A percentile compares a stretch with the other conserved stretches of the same genome.
phyloP scores from a whole-genome alignment of 2,329 filamentous ascomycete species.

The Endoconidiophora laricicola region DNA sequence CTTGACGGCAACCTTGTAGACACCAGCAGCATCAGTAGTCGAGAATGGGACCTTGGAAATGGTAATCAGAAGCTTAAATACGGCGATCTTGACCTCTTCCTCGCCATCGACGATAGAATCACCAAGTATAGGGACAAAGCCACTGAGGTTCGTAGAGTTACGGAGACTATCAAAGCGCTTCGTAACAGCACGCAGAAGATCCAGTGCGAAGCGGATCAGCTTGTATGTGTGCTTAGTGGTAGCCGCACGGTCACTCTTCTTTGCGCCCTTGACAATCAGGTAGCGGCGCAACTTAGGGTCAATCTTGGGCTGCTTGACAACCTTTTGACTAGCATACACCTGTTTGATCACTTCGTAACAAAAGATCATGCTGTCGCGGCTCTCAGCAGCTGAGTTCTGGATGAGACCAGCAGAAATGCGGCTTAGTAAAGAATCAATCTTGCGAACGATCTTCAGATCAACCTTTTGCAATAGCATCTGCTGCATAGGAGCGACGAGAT shows the following conservation, averaged over 20 bases:
- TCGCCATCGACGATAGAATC: slow-evolving; percentile 71
- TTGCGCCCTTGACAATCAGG: slow-evolving; percentile 62
- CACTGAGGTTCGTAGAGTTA: slow-evolving; percentile 61
- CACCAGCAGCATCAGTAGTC: slow-evolving; percentile 44
- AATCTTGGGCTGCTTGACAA: slow-evolving; percentile 33
- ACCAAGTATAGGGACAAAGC: slow-evolving; percentile 77
- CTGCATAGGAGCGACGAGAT: slow-evolving; percentile 64
- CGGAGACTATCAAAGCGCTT: slow-evolving; percentile 72
- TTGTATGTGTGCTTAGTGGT: slow-evolving; percentile 76
- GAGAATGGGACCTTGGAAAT: slow-evolving; percentile 72
- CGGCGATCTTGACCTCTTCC: slow-evolving; percentile 82
- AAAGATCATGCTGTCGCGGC: slow-evolving; percentile 74
- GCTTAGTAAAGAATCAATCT: slow-evolving; percentile 76
- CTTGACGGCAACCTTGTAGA: slow-evolving; percentile 62
- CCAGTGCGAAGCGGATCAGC: slow-evolving; percentile 71
- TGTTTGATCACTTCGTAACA: slow-evolving; percentile 89
- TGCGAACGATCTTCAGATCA: slow-evolving; percentile 64
- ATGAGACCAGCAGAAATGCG: slow-evolving; percentile 71
- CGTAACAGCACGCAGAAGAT: slow-evolving; percentile 69
- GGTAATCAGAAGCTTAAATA: slow-evolving; percentile 68
- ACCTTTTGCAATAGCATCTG: slow-evolving; percentile 69
- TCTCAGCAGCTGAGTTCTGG: slow-evolving; percentile 63
- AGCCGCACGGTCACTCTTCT: slow-evolving; percentile 53
- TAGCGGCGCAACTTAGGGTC: slow-evolving; percentile 54
- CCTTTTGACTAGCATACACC: slow-evolving; percentile 51